Evolutionary conservation across 164 flowering plant species (phyloP).

Genomic region (Vitis rupestris): DNA sequence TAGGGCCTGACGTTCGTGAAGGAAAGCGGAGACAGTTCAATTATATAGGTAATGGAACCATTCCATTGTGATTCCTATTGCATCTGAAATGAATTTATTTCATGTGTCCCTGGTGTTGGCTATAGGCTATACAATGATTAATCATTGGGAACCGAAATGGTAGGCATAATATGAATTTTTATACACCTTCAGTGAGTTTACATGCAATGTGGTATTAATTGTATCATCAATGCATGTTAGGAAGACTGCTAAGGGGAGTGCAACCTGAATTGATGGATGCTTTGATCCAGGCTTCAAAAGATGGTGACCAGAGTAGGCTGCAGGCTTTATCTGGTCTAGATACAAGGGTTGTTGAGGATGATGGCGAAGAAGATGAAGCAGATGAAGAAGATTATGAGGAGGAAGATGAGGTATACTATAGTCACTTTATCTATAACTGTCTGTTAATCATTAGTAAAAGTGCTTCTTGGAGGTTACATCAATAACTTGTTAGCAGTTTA

Average conservation of each 20-base stretch:
- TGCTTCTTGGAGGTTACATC: too few species aligned
- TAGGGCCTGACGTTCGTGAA: slow-evolving; percentile 78
- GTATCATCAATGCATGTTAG: slow-evolving; percentile 32
- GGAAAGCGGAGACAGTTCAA: slow-evolving; percentile 85
- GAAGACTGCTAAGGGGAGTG: slow-evolving; percentile 64
- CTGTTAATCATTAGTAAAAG: too few species aligned
- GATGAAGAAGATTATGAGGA: slow-evolving; percentile 47
- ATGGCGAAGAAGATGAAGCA: slow-evolving; percentile 39
- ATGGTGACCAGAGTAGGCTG: slow-evolving; percentile 56
- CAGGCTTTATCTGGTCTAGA: slow-evolving; percentile 41
- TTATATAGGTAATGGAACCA: slow-evolving; percentile 53
- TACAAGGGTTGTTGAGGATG: slow-evolving; percentile 26
- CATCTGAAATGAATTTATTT: too few species aligned
- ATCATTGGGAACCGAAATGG: too few species aligned
- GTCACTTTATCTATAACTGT: too few species aligned
- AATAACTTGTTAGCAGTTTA: too few species aligned
- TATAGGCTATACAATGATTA: too few species aligned
- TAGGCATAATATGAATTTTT: not conserved
- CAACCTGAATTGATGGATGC: slow-evolving; percentile 75
- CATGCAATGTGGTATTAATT: not conserved
- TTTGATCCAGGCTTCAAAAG: slow-evolving; percentile 73
- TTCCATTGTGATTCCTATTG: not conserved
- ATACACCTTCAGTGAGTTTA: not conserved
- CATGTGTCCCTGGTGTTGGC: too few species aligned
- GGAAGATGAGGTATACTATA: slow-evolving; percentile 41